phyloP scores from a whole-genome alignment of 1,284 basidiomycete genomes.

The Agaricales sp. region DNA sequence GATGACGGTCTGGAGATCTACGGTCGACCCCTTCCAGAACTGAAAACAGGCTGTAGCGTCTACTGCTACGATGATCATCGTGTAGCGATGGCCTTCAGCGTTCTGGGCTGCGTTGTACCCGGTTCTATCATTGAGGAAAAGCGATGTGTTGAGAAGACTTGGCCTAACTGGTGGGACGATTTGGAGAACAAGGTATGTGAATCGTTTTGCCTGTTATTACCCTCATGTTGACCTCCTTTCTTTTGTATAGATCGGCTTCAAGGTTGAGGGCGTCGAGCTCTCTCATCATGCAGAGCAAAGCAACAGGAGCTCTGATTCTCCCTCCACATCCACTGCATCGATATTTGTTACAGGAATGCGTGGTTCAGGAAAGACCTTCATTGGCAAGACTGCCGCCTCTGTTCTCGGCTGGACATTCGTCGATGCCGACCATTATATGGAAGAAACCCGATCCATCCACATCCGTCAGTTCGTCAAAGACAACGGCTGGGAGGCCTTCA shows the following conservation, averaged over 20 bases:
- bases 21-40: constrained; percentile 56
- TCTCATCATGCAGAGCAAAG: constrained; percentile 24
- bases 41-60: constrained; percentile 66
- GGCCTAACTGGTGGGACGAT: constrained; percentile 99
- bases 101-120: constrained; percentile 68
- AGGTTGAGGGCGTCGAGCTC: constrained; percentile 79
- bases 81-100: constrained; percentile 97
- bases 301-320: constrained; percentile 18
- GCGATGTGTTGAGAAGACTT: constrained; percentile 98
- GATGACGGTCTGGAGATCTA: constrained; percentile 91
- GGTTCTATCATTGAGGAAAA: constrained; percentile 90
- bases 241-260: constrained; percentile 70
- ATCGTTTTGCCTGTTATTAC: constrained; percentile 1
- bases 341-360: constrained; percentile 94
- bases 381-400: constrained; percentile 73
- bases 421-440: constrained; percentile 84
- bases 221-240: constrained; percentile 8
- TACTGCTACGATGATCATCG: constrained; percentile 98
- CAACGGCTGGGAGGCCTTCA: constrained; percentile 75
- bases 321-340: constrained; percentile 45
- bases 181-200: constrained; percentile 75
- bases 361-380: constrained; percentile 90
- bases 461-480: constrained; percentile 73
- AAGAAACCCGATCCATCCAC: constrained; percentile 48
- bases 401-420: constrained; percentile 72